Percentiles rank a stretch among this genome's conserved stretches.
Conservation (phyloP, 2,329 filamentous ascomycete genomes). For the Aspergillus carbonarius region DNA sequence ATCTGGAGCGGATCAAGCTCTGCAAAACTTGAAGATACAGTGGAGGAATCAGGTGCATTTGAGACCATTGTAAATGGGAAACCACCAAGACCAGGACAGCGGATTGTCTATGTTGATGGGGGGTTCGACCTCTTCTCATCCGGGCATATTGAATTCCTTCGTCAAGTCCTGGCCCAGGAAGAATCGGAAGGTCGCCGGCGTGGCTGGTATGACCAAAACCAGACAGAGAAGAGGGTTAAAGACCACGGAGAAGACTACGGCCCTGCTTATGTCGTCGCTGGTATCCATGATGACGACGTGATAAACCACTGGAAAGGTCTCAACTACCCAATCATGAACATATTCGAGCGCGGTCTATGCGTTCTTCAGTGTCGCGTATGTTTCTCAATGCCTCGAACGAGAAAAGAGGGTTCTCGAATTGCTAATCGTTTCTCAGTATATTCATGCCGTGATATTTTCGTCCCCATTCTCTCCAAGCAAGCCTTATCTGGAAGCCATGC, state of each 20-base stretch:
- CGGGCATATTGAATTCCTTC: constrained; percentile 93
- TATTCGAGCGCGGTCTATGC: constrained; percentile 92
- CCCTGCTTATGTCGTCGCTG: constrained; percentile 84
- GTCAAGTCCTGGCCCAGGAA: constrained; percentile 71
- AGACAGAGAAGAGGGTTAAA: constrained; percentile 61
- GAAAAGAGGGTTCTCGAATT: neutral
- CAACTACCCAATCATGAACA: constrained; percentile 99
- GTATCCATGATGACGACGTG: constrained; percentile 89
- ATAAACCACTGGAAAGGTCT: constrained; percentile 97
- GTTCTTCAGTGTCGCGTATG: constrained; percentile 88
- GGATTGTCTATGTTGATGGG: constrained; percentile 91
- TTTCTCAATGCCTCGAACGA: constrained; percentile 7
- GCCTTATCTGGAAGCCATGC: constrained; percentile 71
- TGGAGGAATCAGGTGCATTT: constrained; percentile 65
- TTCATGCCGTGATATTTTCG: constrained; percentile 83
- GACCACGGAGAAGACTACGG: constrained; percentile 70
- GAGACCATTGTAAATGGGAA: constrained; percentile 67
- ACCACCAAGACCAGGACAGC: constrained; percentile 72
- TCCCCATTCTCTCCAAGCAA: constrained; percentile 85
- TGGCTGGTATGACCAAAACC: constrained; percentile 72
- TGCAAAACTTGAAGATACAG: constrained; percentile 37
- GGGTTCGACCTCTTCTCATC: constrained; percentile 97
- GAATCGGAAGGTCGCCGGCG: constrained; percentile 64
- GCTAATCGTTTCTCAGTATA: constrained; percentile 58
- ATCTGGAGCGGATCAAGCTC: constrained; percentile 62